phyloP scores from a whole-genome alignment of 805 yeast species.

The Candida bentonensis region DNA sequence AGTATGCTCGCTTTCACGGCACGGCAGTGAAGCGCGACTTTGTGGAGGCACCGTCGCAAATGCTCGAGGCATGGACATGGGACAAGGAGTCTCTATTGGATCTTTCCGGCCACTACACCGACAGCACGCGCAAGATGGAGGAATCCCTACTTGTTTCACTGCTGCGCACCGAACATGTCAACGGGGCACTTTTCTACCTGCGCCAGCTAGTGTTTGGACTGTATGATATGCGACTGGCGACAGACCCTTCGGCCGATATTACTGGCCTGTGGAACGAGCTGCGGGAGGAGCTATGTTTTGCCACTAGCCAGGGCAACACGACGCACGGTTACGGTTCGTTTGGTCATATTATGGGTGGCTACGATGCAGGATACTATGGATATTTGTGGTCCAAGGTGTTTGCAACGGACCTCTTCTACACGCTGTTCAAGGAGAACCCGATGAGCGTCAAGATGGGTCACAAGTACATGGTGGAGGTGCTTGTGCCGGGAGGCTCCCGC shows the following conservation, averaged over 20 bases:
- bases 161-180: constrained; percentile 55
- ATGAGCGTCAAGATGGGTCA: constrained; percentile 48
- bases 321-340: constrained; percentile 66
- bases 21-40: constrained; percentile 72
- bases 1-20: constrained; percentile 57
- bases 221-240: constrained; percentile 64
- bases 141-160: constrained; percentile 45
- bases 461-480: constrained; percentile 53
- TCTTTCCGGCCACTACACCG: constrained; percentile 50
- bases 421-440: constrained; percentile 55
- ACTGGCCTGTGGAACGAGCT: constrained; percentile 48
- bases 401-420: constrained; percentile 69
- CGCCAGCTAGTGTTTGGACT: constrained; percentile 70
- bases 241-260: constrained; percentile 37
- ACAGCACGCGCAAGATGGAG: constrained; percentile 41
- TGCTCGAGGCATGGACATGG: constrained; percentile 87
- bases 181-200: constrained; percentile 55
- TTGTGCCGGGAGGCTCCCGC: constrained; percentile 58
- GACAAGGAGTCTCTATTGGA: constrained; percentile 37
- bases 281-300: constrained; percentile 47
- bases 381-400: constrained; percentile 77
- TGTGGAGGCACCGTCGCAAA: constrained; percentile 85
- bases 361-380: constrained; percentile 78
- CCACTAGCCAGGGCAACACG: constrained; percentile 37
- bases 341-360: constrained; percentile 70